Evolutionary conservation across 2,329 filamentous ascomycete species (phyloP), one percentile per base, ranked within the genome.

Genomic region (Aspergillus fischeri): DNA sequence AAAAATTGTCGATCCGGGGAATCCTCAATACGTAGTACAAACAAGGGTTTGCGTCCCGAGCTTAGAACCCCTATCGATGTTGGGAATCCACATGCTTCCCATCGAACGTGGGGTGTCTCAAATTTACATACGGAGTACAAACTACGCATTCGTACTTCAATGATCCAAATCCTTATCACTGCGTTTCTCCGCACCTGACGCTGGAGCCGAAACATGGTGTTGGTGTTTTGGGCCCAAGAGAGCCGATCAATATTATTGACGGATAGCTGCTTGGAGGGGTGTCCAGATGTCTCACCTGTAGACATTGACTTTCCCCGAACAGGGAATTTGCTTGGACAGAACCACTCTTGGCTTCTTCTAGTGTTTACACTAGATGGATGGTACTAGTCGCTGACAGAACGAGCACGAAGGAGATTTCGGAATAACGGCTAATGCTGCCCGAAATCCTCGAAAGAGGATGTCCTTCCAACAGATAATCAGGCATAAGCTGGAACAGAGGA

Each of bases 291-390:
- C 54, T 59, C 56, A 58, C 32, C 11, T 45, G 25, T n/a, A 25
- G 29, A 52, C 10, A 41, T 52, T 29, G 48, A 54, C 42, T 51
- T 53, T 53, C 28, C 47, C 51, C 38, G 32, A 29, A 32, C 44
- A 21, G 29, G 20, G 35, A 41, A 17, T 29, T 6, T 53, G 48
- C 49, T 59, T 59, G 57, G 57, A 44, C 29, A 29, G 45, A 25
- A 25, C 10, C 28, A 49, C 49, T 54, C 63, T 66, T 65, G 64
- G 63, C 63, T 65, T 63, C 54, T 61, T 47, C 60, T 66, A 66
- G 64, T 51, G 59, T 50, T 52, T 54, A 60, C 58, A 53, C 51
- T 59, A 53, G 53, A 47, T 17, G 44, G 44, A 27, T 24, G 44
- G 44, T 27, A 49, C 8, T 41, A 11, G 14, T 56, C 51, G 44